Percentiles rank a stretch among this genome's conserved stretches.
These are phyloP conservation scores for Stachybotrys chartarum DNA, from an alignment of 2,329 filamentous ascomycete species.

Conservation along the genomic window DNA sequence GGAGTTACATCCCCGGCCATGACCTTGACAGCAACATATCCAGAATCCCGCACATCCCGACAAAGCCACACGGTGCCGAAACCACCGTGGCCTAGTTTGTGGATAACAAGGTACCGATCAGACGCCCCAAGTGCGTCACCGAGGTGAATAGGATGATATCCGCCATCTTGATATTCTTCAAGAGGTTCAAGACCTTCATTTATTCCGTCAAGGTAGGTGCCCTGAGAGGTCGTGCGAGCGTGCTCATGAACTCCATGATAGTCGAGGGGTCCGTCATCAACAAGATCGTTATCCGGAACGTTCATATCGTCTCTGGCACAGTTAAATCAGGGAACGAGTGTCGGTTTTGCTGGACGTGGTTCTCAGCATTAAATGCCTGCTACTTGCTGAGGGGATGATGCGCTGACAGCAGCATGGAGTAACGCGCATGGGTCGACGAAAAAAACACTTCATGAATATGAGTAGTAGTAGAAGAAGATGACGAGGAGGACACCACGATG, in stretches of 20 bases:
- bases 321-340: too few relatives aligned
- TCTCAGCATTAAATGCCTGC: too few relatives aligned
- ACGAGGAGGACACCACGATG: too few relatives aligned
- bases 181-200: slow-evolving; percentile 2
- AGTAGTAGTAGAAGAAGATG: too few relatives aligned
- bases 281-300: too few relatives aligned
- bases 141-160: slow-evolving; percentile 7
- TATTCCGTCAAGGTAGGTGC: background rate
- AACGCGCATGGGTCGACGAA: too few relatives aligned
- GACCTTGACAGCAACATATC: background rate
- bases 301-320: too few relatives aligned
- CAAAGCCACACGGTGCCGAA: slow-evolving; percentile 7
- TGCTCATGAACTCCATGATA: background rate
- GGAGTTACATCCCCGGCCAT: background rate
- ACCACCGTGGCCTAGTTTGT: slow-evolving; percentile 8
- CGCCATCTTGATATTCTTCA: slow-evolving; percentile 4
- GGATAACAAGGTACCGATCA: slow-evolving; percentile 2
- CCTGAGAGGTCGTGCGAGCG: background rate
- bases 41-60: background rate
- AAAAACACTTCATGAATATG: too few relatives aligned
- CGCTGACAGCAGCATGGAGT: too few relatives aligned
- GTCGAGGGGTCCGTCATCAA: background rate
- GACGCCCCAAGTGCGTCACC: slow-evolving; percentile 1
- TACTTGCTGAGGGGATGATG: too few relatives aligned
- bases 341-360: too few relatives aligned